Evolutionary conservation across 257 asterid genomes (phyloP), one percentile per base, ranked within the genome.

Genomic region (Solanum bulbocastanum): DNA sequence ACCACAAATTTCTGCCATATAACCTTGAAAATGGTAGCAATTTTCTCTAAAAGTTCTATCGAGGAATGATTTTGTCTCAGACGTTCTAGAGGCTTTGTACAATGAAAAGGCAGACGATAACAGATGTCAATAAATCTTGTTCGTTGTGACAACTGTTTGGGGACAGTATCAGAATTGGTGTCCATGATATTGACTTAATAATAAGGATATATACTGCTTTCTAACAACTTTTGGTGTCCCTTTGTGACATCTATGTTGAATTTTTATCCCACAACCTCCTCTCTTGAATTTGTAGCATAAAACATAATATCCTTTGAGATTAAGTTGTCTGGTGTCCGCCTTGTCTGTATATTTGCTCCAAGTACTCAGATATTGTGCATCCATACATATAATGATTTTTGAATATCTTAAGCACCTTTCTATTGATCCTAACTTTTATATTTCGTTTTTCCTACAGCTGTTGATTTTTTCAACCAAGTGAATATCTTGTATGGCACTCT

Each of bases 391-490:
- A 9, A 42, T 90, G 87, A 16, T 88, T 92, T 89, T 22, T 79
- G 40, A 49, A 46, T 93, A 85, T 93, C 82, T 8, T 25, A 44
- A 79, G n/a, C 16, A 79, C n/a, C n/a, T 25, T 79, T 15, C 36
- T 79, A 14, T 42, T 79, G 84, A 79, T 79, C 65, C 15, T 79
- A 25, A 42, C 84, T 44, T 79, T 25, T 42, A 56, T 78, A 15
- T 42, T 4, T 78, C 39, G 14, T 23, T 42, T 42, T 78, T 78
- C 65, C 62, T 78, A 42, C 95, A 96, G 98, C 99, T 89, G 98
- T 95, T 33, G 99, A 96, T 84, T 96, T 95, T 93, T 96, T 95
- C 97, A 95, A 94, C 91, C 98, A 95, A 92, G 98, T 96, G 92
- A 95, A 96, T 92, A 94, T 96, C 87, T 96, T 96, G 83, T 96